Evolutionary conservation across 306 rosid genomes (phyloP).

Genomic region (Prunus campanulata): DNA sequence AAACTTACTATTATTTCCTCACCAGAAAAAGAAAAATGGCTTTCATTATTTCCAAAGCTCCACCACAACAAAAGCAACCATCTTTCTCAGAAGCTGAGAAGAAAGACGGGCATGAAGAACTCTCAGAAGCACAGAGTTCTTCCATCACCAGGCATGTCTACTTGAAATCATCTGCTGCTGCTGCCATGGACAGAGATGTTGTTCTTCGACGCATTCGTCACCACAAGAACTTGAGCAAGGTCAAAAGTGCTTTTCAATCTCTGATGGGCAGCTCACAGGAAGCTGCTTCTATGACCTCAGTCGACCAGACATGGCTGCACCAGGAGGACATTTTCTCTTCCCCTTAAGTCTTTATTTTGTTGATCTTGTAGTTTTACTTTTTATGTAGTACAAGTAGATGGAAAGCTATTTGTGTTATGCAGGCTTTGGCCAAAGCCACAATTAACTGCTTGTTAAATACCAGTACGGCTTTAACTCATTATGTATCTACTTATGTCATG

Average conservation of each 20-base stretch:
- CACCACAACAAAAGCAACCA: background rate
- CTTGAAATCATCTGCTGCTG: constrained; percentile 43
- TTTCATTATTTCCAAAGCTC: constrained; percentile 31
- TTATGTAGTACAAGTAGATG: background rate
- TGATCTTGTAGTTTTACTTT: background rate
- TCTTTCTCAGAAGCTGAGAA: constrained; percentile 30
- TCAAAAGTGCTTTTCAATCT: constrained; percentile 42
- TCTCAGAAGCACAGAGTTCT: background rate
- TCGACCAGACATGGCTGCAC: background rate
- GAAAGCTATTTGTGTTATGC: background rate
- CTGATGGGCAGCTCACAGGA: constrained; percentile 20
- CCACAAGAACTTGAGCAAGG: constrained; percentile 46
- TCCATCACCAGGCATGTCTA: constrained; percentile 49
- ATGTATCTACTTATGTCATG: background rate
- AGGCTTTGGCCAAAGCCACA: background rate
- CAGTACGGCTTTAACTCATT: background rate
- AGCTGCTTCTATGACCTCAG: background rate
- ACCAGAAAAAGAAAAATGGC: constrained; percentile 24
- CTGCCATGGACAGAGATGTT: constrained; percentile 51
- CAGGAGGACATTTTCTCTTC: constrained; percentile 49
- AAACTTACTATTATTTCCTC: background rate
- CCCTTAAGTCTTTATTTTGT: constrained; percentile 30
- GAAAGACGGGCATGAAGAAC: constrained; percentile 12
- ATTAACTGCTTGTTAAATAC: background rate
- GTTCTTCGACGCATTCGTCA: constrained; percentile 65